Base-by-base conservation (phyloP, 257 asterid genomes). In the Scutellaria barbata region DNA sequence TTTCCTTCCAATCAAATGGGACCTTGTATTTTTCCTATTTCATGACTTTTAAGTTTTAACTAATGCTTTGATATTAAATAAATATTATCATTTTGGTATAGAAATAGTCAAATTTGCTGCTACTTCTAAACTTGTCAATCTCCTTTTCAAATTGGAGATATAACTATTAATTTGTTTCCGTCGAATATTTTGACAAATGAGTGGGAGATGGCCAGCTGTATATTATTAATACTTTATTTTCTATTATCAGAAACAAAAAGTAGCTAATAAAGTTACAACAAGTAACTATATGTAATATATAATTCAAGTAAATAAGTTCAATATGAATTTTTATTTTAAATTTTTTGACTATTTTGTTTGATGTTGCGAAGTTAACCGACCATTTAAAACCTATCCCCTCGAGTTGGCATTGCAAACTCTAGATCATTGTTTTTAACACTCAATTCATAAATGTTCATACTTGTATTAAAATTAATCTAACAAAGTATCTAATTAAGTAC, bases 1-100 rank as follows among this genome's bases (percentile, higher is more conserved):
- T 54, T 17, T 64, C 22, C 69, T 54, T 58, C 62, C 66, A 59
- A 76, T 73, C 71, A 74, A 55, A 69, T 17, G 52, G 41, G 64
- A 33, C 50, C 35, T 43, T 61, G 53, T 46, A 25, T 46, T 45
- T 46, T 68, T n/a, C 35, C 35, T 30, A 1, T 30, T 35, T 46
- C 20, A 10, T 54, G 14, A 39, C 57, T 14, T 52, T 64, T 22
- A 22, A n/a, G n/a, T n/a, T n/a, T n/a, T 41, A 12, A 51, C 50
- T 33, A 17, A 8, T 8, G 14, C 7, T 50, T 47, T 40, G 60
- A 77, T 17, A 16, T 16, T 42, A 57, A 64, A 30, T 30, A 58
- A 66, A 37, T 58, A 59, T 16, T 63, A 22, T 13, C 17, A 33
- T 74, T 66, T 13, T 73, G 17, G 1, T 69, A 5, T 8, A 1